Conservation (phyloP, 495 filamentous ascomycete genomes). For the Copromyces sp. region DNA sequence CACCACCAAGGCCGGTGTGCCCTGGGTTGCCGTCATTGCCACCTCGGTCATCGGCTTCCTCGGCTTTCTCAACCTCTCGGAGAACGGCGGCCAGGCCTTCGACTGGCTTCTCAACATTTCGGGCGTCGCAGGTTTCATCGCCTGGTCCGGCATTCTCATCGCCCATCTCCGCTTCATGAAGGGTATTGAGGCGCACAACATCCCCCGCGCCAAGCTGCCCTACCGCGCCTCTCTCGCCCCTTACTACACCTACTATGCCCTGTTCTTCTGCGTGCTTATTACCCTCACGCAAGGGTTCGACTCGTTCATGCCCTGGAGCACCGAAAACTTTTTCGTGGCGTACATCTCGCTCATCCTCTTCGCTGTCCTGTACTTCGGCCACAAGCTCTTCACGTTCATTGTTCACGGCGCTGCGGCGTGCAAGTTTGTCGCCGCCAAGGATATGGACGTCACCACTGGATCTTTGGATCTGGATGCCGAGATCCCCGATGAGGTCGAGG, state of each 20-base stretch:
- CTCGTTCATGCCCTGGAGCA: constrained; percentile 52
- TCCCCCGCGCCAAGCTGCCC: constrained; percentile 41
- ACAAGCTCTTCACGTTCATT: constrained; percentile 34
- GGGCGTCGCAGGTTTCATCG: constrained; percentile 56
- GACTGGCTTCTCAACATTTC: constrained; percentile 50
- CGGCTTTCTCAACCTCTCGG: constrained; percentile 44
- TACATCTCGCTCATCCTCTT: constrained; percentile 57
- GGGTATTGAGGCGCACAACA: constrained; percentile 46
- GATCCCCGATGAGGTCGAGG: background rate
- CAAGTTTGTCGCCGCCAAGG: background rate
- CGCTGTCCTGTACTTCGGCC: constrained; percentile 45
- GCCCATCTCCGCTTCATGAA: constrained; percentile 54
- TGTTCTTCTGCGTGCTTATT: constrained; percentile 56
- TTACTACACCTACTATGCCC: constrained; percentile 46
- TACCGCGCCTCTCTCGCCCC: constrained; percentile 51
- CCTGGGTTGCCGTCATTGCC: constrained; percentile 28
- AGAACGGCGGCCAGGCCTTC: constrained; percentile 44
- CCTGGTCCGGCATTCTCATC: constrained; percentile 50
- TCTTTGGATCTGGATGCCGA: background rate
- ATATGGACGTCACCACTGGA: background rate
- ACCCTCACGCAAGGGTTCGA: constrained; percentile 63
- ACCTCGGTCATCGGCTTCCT: constrained; percentile 40
- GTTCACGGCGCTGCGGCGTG: background rate
- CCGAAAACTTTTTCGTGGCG: constrained; percentile 47
- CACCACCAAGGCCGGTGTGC: constrained; percentile 33